Conservation (phyloP, 75 land plant species). For the Sequoia sempervirens region DNA sequence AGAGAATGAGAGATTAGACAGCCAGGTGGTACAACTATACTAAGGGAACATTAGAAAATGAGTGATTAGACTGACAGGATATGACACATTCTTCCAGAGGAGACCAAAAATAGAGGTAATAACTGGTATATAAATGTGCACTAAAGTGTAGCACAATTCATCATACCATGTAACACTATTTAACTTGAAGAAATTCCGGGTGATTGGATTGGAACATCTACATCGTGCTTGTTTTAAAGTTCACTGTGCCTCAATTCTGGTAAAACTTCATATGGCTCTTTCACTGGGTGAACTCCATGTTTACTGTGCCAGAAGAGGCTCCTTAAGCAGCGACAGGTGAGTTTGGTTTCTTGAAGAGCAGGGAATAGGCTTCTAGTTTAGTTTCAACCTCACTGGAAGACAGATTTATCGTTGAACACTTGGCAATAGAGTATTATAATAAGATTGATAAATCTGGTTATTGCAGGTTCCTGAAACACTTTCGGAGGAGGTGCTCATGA, state of each 20-base stretch:
- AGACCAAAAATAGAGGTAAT: not conserved
- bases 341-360: not conserved
- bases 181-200: not conserved
- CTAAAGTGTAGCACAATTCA: not conserved
- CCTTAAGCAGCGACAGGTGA: not conserved
- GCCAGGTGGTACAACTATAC: not conserved
- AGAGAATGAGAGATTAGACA: not conserved
- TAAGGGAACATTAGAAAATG: no score
- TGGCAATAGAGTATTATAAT: not conserved
- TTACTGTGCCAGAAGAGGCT: not conserved
- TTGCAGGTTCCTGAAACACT: slow-evolving; percentile 42
- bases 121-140: not conserved
- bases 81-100: not conserved
- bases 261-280: not conserved
- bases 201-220: not conserved
- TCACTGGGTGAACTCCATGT: not conserved
- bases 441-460: not conserved
- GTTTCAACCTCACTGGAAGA: not conserved
- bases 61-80: no score
- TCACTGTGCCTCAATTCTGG: not conserved
- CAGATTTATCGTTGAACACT: no score
- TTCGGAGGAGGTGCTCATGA: slow-evolving; percentile 28
- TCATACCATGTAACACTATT: not conserved
- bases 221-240: not conserved
- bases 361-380: not conserved